phyloP scores from a whole-genome alignment of 768 basidiomycete genomes.

The Suillus subluteus region DNA sequence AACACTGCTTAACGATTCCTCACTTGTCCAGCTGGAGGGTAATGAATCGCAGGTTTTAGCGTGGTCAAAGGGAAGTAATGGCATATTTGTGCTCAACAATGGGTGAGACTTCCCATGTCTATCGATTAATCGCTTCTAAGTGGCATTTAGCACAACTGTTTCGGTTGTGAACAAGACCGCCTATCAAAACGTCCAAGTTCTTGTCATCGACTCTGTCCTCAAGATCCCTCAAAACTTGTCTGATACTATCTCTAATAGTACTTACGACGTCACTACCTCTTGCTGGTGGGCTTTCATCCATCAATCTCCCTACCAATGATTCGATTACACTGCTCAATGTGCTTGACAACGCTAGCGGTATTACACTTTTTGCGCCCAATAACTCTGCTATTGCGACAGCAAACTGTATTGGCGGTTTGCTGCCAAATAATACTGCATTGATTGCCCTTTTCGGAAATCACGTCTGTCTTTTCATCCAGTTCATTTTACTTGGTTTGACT shows the following conservation, averaged over 20 bases:
- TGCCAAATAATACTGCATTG: conserved; percentile 51
- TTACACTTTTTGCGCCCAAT: conserved; percentile 71
- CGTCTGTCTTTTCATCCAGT: conserved; percentile 37
- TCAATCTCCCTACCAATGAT: conserved; percentile 22
- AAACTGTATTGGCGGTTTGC: conserved; percentile 36
- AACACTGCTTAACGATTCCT: conserved; percentile 57
- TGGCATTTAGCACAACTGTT: conserved; percentile 27
- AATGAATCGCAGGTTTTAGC: conserved; percentile 59
- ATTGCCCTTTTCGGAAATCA: conserved; percentile 58
- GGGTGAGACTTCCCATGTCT: conserved; percentile 32
- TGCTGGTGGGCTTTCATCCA: conserved; percentile 27
- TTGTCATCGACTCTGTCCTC: conserved; percentile 55
- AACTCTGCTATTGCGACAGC: conserved; percentile 50
- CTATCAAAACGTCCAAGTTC: conserved; percentile 46
- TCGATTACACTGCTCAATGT: conserved; percentile 30
- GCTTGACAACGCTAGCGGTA: conserved; percentile 47
- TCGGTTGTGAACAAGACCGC: conserved; percentile 43
- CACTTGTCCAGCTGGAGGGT: conserved; percentile 58
- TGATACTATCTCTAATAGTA: conserved; percentile 38
- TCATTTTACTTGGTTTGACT: conserved; percentile 5
- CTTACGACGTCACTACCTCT: conserved; percentile 48
- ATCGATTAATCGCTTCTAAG: conserved; percentile 8
- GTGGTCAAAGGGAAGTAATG: conserved; percentile 42
- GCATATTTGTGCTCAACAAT: conserved; percentile 54
- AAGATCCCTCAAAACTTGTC: conserved; percentile 52